Percentiles rank a stretch among this genome's conserved stretches.
These are phyloP conservation scores for Musa balbisiana DNA, from an alignment of 202 grass and related monocot genomes.

Conservation along the genomic window DNA sequence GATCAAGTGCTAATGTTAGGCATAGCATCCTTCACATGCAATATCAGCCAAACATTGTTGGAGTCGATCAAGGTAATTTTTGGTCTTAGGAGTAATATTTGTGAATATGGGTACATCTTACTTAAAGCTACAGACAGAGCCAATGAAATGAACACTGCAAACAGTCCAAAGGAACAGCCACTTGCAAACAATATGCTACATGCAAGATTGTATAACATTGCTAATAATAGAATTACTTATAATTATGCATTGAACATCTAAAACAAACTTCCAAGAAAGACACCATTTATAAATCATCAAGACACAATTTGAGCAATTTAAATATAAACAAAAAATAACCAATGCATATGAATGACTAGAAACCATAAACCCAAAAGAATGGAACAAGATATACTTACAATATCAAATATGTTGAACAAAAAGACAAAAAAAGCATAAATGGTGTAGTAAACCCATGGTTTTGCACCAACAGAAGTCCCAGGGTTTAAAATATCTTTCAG, in stretches of 20 bases:
- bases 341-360: not conserved
- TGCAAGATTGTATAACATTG: not conserved
- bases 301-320: not conserved
- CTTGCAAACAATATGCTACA: not conserved
- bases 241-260: not conserved
- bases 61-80: no score
- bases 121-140: not conserved
- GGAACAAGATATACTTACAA: constrained; percentile 58
- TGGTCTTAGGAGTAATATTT: no score
- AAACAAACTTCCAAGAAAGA: not conserved
- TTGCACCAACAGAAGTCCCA: constrained; percentile 49
- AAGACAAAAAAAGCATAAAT: constrained; percentile 81
- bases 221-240: no score
- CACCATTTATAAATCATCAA: not conserved
- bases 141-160: not conserved
- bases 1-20: no score
- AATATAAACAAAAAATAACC: not conserved
- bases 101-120: not conserved
- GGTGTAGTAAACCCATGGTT: constrained; percentile 78
- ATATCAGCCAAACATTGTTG: no score
- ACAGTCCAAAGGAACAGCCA: not conserved
- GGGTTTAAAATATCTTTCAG: constrained; percentile 78
- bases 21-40: no score
- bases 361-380: not conserved
- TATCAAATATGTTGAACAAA: constrained; percentile 97